These are phyloP conservation scores for Angomonas ambiguus DNA, from an alignment of 208 protist genomes.

Conservation along the genomic window DNA sequence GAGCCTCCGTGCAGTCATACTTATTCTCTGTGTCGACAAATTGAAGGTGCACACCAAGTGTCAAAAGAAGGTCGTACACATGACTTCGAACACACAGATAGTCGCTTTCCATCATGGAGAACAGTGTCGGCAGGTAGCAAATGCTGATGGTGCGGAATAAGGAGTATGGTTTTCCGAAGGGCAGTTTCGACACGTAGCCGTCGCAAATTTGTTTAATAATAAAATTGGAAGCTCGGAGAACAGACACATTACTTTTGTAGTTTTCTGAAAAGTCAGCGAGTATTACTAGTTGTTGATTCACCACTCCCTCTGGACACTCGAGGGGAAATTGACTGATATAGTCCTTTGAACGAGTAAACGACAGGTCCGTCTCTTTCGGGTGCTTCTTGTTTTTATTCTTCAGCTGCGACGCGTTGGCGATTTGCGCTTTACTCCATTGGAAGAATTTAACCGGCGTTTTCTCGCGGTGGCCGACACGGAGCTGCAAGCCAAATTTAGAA, in stretches of 20 bases:
- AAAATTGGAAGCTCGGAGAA: constrained; percentile 67
- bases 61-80: constrained; percentile 85
- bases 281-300: constrained; percentile 59
- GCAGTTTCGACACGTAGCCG: constrained; percentile 74
- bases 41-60: constrained; percentile 77
- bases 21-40: constrained; percentile 66
- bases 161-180: constrained; percentile 51
- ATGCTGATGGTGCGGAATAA: constrained; percentile 75
- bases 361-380: constrained; percentile 16
- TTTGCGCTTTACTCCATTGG: constrained; percentile 14
- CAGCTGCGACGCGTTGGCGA: constrained; percentile 3
- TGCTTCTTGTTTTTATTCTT: constrained; percentile 24
- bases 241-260: constrained; percentile 54
- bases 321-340: constrained; percentile 77
- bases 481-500: constrained; percentile 7
- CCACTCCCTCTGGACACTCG: constrained; percentile 47
- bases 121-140: constrained; percentile 75
- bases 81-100: constrained; percentile 85
- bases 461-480: neutral
- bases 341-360: constrained; percentile 25
- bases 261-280: constrained; percentile 68
- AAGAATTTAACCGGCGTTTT: constrained; percentile 8
- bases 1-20: constrained; percentile 66
- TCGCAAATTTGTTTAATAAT: constrained; percentile 85
- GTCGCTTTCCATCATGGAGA: constrained; percentile 77